Evolutionary conservation across 2,329 filamentous ascomycete species (phyloP).

Genomic region (Coleophoma cylindrospora): DNA sequence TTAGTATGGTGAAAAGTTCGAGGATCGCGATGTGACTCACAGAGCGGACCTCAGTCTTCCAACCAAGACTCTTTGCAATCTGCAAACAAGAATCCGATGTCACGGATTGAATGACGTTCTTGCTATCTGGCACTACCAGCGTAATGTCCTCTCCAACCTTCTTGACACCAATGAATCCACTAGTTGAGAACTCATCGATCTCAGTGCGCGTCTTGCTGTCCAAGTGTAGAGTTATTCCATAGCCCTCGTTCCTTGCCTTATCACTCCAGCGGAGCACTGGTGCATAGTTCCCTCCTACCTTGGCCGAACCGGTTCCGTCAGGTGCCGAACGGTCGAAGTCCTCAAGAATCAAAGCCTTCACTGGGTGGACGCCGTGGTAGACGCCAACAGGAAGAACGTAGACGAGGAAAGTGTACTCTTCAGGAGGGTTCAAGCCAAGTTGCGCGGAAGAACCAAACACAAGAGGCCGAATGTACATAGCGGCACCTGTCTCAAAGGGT

Average conservation of each 20-base stretch:
- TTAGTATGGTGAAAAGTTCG: neutral
- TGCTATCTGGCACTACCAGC: constrained; percentile 76
- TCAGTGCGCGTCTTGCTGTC: constrained; percentile 80
- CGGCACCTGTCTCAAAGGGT: constrained; percentile 80
- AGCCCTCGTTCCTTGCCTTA: constrained; percentile 71
- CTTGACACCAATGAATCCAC: constrained; percentile 81
- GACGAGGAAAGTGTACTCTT: constrained; percentile 88
- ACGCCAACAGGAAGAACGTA: constrained; percentile 90
- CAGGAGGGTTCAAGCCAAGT: constrained; percentile 78
- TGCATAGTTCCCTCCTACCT: constrained; percentile 94
- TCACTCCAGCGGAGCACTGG: constrained; percentile 87
- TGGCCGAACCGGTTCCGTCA: constrained; percentile 83
- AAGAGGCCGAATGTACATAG: constrained; percentile 88
- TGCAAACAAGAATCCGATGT: constrained; percentile 73
- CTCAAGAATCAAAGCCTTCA: constrained; percentile 84
- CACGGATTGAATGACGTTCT: constrained; percentile 79
- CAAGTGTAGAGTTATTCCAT: constrained; percentile 89
- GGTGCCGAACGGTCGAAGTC: constrained; percentile 94
- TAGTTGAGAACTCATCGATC: constrained; percentile 94
- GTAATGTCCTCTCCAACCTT: constrained; percentile 54
- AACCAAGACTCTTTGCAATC: constrained; percentile 74
- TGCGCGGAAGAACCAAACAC: constrained; percentile 86
- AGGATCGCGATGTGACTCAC: constrained; percentile 35
- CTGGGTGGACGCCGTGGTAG: constrained; percentile 85
- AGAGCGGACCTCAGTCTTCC: constrained; percentile 72